phyloP scores from a whole-genome alignment of 1,284 basidiomycete genomes.

The Cutaneotrichosporon spelunceum region DNA sequence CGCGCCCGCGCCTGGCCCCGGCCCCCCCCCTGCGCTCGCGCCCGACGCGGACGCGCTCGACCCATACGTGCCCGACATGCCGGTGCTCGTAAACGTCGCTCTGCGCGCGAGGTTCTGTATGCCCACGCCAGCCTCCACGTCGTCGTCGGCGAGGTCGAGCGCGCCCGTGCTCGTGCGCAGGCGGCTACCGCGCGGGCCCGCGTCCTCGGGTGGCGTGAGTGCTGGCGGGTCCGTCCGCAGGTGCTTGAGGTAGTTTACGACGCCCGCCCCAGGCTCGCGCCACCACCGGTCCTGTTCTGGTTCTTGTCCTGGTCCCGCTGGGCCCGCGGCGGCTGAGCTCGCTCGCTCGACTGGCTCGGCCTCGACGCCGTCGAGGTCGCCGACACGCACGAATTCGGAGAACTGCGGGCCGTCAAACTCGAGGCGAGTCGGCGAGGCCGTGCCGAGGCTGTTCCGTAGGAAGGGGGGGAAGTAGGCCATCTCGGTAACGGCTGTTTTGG shows the following conservation, averaged over 20 bases:
- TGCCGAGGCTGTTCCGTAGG: too few relatives aligned
- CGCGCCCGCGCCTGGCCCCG: too few relatives aligned
- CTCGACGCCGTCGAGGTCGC: too few relatives aligned
- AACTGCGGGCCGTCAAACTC: slow-evolving; percentile 10
- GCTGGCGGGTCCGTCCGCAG: background rate
- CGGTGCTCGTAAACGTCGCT: background rate
- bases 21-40: background rate
- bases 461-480: background rate
- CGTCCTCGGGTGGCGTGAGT: background rate
- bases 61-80: background rate
- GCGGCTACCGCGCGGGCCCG: background rate
- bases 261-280: background rate
- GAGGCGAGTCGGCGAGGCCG: slow-evolving; percentile 7
- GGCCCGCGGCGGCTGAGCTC: too few relatives aligned
- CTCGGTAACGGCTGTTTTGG: background rate
- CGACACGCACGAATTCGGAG: background rate
- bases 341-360: too few relatives aligned
- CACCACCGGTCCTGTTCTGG: background rate
- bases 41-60: background rate
- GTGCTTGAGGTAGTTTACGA: background rate
- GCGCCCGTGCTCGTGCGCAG: background rate
- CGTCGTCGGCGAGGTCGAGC: background rate
- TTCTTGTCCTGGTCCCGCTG: too few relatives aligned
- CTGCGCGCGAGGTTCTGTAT: background rate
- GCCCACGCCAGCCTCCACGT: background rate